Evolutionary conservation across 2,329 filamentous ascomycete species (phyloP), one percentile per base, ranked within the genome.

Genomic region (Xylaria sp.): DNA sequence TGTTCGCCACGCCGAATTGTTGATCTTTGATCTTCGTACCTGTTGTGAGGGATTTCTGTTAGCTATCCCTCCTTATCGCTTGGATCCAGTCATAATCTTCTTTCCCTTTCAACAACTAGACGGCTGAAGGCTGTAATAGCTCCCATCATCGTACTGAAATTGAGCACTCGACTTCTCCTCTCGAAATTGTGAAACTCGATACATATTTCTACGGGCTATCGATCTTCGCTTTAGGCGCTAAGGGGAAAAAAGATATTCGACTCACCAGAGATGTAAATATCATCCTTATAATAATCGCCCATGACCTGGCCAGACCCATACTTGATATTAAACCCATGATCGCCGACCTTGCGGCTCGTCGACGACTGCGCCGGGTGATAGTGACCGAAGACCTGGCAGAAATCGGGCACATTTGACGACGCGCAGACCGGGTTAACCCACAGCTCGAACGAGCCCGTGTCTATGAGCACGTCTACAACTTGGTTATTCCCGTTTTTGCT

Each of bases 341-440:
- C 53, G 45, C 27, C 34, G 32, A 75, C 79, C 61, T 82, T 82
- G 36, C 78, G 76, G 64, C 85, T 76, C 2, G 80, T 79, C 4
- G 74, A 73, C 17, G 85, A 86, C 56, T 78, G 74, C 0, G 62
- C 64, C 4, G 82, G 82, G 48, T 85, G 78, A 71, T 85, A 87
- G 48, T 79, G 76, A 2, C 85, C 82, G 60, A 83, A 83, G 0
- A 70, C 47, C 0, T 69, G 12, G 73, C 85, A 87, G 54, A 82
- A 79, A 0, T 76, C 61, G 2, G 75, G 71, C 42, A 83, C 78
- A 0, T 72, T 71, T 6, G 76, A 69, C 5, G 77, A 76, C 5
- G 76, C 61, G 73, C 85, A 88, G 61, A 82, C 77, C 0, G 85
- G 85, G 67, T 87, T 85, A 51, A 87, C 83, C 85, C 85, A 88